These are phyloP conservation scores for Oryza officinalis DNA, from an alignment of 176 grass and related monocot species.

Conservation along the genomic window DNA sequence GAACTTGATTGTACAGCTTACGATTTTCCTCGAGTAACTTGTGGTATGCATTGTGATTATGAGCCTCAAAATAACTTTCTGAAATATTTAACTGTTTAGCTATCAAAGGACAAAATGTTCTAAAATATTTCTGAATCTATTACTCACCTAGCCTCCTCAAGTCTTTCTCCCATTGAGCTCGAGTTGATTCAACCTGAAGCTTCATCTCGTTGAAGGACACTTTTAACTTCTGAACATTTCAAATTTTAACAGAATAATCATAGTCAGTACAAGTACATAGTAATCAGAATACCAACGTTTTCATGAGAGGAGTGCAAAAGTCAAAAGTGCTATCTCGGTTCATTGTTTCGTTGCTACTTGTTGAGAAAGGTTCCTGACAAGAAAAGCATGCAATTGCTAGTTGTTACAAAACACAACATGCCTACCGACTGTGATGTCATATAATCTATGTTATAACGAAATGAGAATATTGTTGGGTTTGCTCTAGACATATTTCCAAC, in stretches of 20 bases:
- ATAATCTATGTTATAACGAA: conserved; percentile 7
- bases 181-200: conserved; percentile 57
- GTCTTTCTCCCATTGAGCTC: conserved; percentile 64
- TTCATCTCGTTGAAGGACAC: conserved; percentile 68
- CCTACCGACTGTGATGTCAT: not conserved
- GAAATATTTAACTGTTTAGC: conserved; percentile 24
- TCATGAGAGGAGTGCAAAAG: not conserved
- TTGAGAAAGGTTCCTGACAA: not conserved
- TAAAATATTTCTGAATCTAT: not conserved
- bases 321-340: not conserved
- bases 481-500: conserved; percentile 1
- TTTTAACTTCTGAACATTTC: conserved; percentile 63
- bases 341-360: not conserved
- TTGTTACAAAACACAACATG: not conserved
- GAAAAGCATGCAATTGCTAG: conserved; percentile 2
- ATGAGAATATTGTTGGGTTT: not conserved
- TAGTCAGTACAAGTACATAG: conserved; percentile 15
- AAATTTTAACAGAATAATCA: conserved; percentile 4
- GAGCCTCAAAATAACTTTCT: conserved; percentile 68
- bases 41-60: conserved; percentile 56
- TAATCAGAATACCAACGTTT: not conserved
- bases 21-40: conserved; percentile 82
- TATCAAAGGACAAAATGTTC: not conserved
- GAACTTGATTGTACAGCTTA: conserved; percentile 79
- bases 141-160: conserved; percentile 62